A percentile compares a stretch with the other conserved stretches of the same genome.
These are phyloP conservation scores for Stephania japonica DNA, from an alignment of 164 flowering plant species.

Conservation along the genomic window DNA sequence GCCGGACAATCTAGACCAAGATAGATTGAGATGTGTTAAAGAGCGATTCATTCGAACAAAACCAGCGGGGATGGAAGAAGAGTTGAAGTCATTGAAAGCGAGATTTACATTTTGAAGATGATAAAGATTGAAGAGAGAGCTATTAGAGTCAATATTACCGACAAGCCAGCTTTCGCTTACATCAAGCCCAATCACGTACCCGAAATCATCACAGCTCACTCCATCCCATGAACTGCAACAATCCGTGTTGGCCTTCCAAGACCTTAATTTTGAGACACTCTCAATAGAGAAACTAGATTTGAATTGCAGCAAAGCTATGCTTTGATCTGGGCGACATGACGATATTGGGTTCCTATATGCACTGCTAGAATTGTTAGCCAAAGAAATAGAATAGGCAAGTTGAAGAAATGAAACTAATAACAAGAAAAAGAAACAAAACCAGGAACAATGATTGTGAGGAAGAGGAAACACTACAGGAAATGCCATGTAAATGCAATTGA, in stretches of 20 bases:
- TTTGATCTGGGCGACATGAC: not conserved
- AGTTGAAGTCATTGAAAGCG: not conserved
- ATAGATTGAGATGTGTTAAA: not conserved
- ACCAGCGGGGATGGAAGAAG: not conserved
- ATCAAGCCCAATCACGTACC: too few species aligned
- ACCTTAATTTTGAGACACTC: slow-evolving; percentile 11
- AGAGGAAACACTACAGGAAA: too few species aligned
- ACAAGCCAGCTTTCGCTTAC: not conserved
- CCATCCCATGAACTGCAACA: slow-evolving; percentile 25
- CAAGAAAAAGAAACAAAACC: not conserved
- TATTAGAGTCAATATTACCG: not conserved
- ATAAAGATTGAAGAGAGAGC: not conserved
- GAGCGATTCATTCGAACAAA: not conserved
- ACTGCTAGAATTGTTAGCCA: too few species aligned
- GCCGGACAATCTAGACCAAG: slow-evolving; percentile 19
- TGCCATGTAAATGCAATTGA: too few species aligned
- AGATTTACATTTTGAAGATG: not conserved
- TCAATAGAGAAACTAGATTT: not conserved
- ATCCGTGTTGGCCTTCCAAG: slow-evolving; percentile 29
- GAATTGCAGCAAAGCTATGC: slow-evolving; percentile 22
- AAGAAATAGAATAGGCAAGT: not conserved
- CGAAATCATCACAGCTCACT: too few species aligned
- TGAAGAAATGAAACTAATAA: too few species aligned
- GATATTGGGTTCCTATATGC: too few species aligned
- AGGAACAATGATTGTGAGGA: not conserved